A percentile compares a stretch with the other conserved stretches of the same genome.
Conservation (phyloP, 2,329 filamentous ascomycete species). For the Neonectria punicea region DNA sequence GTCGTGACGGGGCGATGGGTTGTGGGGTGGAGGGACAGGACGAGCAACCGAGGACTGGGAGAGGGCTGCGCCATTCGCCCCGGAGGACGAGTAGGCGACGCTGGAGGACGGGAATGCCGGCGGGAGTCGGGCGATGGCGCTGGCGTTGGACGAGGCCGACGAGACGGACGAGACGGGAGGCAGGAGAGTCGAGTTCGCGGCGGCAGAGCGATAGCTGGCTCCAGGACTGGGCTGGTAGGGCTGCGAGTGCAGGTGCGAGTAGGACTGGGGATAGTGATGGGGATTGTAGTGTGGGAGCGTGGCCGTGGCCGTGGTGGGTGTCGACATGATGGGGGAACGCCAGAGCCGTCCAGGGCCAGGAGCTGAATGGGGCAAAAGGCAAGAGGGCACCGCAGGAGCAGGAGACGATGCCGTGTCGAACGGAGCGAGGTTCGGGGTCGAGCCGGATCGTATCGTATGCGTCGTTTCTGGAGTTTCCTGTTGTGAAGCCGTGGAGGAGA, state of each 20-base stretch:
- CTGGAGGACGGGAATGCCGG: constrained; percentile 43
- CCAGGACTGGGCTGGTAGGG: constrained; percentile 42
- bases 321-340: constrained; percentile 71
- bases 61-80: constrained; percentile 47
- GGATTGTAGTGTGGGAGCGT: constrained; percentile 76
- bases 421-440: constrained; percentile 28
- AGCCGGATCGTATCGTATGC: constrained; percentile 27
- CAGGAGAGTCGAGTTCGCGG: constrained; percentile 41
- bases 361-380: constrained; percentile 28
- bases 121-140: constrained; percentile 32
- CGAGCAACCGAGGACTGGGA: constrained; percentile 45
- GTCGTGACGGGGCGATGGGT: constrained; percentile 42
- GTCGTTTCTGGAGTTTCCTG: constrained; percentile 21
- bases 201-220: constrained; percentile 45
- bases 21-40: constrained; percentile 46
- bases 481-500: constrained; percentile 29
- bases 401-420: constrained; percentile 31
- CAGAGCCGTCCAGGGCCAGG: constrained; percentile 40
- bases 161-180: constrained; percentile 44
- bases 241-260: constrained; percentile 54
- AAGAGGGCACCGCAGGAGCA: constrained; percentile 9
- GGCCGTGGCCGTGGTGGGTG: constrained; percentile 80
- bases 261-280: constrained; percentile 69
- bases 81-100: constrained; percentile 46
- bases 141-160: constrained; percentile 39